These are phyloP conservation scores for Fusarium bulbicola DNA, from an alignment of 2,329 filamentous ascomycete species.

Conservation along the genomic window DNA sequence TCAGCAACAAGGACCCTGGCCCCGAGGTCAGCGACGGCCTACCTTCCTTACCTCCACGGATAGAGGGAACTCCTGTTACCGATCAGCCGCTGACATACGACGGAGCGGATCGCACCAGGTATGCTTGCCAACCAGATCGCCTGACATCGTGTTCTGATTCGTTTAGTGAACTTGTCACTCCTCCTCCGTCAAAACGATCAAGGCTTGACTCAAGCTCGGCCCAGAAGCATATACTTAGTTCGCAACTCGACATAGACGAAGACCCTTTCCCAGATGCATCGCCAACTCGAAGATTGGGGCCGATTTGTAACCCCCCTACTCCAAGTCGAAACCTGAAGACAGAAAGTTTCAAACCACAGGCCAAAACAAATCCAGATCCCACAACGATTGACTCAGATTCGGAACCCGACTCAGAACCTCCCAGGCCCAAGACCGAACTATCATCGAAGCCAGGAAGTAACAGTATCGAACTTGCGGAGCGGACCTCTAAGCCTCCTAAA, in stretches of 20 bases:
- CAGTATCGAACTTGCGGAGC: slow-evolving; percentile 25
- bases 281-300: slow-evolving; percentile 31
- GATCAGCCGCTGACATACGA: slow-evolving; percentile 24
- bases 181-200: slow-evolving; percentile 53
- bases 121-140: background rate
- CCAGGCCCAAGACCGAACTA: background rate
- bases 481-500: background rate
- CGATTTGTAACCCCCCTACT: slow-evolving; percentile 5
- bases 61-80: background rate
- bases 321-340: slow-evolving; percentile 13
- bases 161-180: slow-evolving; percentile 47
- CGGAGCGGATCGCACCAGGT: slow-evolving; percentile 35
- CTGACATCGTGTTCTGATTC: slow-evolving; percentile 17
- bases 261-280: slow-evolving; percentile 32
- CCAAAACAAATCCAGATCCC: background rate
- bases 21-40: background rate
- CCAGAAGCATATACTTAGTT: slow-evolving; percentile 22
- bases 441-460: slow-evolving; percentile 1
- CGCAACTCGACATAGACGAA: slow-evolving; percentile 21
- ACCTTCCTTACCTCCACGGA: background rate
- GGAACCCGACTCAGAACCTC: slow-evolving; percentile 41
- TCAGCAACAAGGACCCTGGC: background rate
- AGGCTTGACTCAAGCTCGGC: slow-evolving; percentile 37
- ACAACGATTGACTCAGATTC: slow-evolving; percentile 47
- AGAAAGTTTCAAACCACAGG: background rate